phyloP scores from a whole-genome alignment of 352 stramenopile genomes.

The Phytopythium cucurbitacearum region DNA sequence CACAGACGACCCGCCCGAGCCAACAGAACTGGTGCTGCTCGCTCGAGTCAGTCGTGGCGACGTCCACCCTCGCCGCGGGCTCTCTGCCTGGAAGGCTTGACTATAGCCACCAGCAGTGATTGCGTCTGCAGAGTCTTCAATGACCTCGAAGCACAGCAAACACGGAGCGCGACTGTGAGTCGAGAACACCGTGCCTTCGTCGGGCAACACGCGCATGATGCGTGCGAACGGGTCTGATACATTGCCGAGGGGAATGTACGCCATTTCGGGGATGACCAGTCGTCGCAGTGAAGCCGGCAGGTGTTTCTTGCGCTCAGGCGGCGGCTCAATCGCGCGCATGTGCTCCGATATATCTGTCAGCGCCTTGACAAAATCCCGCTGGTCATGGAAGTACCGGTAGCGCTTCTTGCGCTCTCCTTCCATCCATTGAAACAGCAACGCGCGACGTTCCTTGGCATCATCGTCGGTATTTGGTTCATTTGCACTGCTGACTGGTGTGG shows the following conservation, averaged over 20 bases:
- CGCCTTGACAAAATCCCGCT: conserved; percentile 70
- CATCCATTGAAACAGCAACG: conserved; percentile 71
- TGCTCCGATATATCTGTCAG: conserved; percentile 69
- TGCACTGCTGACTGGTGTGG: background rate
- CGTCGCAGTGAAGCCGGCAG: conserved; percentile 38
- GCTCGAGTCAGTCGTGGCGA: conserved; percentile 1
- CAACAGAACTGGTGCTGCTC: conserved; percentile 14
- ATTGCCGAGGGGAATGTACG: conserved; percentile 68
- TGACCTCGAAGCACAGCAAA: conserved; percentile 75
- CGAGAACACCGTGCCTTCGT: conserved; percentile 82
- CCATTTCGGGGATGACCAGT: conserved; percentile 59
- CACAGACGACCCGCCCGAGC: conserved; percentile 15
- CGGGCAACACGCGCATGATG: conserved; percentile 55
- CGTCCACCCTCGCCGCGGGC: background rate
- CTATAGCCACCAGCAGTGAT: no score
- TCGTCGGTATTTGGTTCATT: background rate
- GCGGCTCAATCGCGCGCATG: conserved; percentile 62
- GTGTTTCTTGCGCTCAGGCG: conserved; percentile 58
- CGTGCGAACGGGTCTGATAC: conserved; percentile 67
- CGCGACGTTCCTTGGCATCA: conserved; percentile 26
- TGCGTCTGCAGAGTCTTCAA: conserved; percentile 50
- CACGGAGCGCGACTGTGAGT: conserved; percentile 71
- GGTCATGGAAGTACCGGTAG: conserved; percentile 79
- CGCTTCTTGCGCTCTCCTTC: conserved; percentile 72
- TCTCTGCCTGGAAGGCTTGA: no score